Percentiles rank a stretch among this genome's conserved stretches.
These are phyloP conservation scores for Geosmithia putterillii DNA, from an alignment of 2,329 filamentous ascomycete genomes.

Conservation along the genomic window DNA sequence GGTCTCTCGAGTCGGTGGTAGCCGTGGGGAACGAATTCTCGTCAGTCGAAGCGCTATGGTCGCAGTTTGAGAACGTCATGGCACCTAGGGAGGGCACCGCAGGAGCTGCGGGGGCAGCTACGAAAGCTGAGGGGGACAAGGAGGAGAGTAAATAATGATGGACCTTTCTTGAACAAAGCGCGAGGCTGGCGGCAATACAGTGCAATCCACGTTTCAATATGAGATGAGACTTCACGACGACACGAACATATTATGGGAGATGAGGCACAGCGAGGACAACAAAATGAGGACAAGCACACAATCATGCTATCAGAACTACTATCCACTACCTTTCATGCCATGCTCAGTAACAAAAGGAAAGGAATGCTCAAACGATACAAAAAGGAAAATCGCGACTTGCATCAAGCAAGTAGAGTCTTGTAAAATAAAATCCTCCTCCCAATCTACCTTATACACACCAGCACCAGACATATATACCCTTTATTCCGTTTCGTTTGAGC, in stretches of 20 bases:
- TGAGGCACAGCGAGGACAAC: not conserved
- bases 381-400: not conserved
- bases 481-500: not conserved
- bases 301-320: not conserved
- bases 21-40: slow-evolving; percentile 94
- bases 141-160: slow-evolving; percentile 1
- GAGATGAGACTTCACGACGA: no score
- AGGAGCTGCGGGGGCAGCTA: not conserved
- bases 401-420: not conserved
- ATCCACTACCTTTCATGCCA: not conserved
- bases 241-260: slow-evolving; percentile 2
- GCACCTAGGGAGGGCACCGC: slow-evolving; percentile 41
- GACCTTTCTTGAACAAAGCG: no score
- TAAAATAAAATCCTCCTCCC: not conserved
- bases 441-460: not conserved
- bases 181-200: no score
- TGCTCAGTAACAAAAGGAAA: slow-evolving; percentile 3
- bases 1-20: slow-evolving; percentile 82
- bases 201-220: no score
- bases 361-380: not conserved
- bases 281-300: not conserved
- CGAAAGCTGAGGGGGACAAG: slow-evolving; percentile 11
- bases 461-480: not conserved
- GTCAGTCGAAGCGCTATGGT: slow-evolving; percentile 95
- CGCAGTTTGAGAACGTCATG: slow-evolving; percentile 95